These are phyloP conservation scores for Saccharomycopsis javanensis DNA, from an alignment of 805 yeast genomes.

Conservation along the genomic window DNA sequence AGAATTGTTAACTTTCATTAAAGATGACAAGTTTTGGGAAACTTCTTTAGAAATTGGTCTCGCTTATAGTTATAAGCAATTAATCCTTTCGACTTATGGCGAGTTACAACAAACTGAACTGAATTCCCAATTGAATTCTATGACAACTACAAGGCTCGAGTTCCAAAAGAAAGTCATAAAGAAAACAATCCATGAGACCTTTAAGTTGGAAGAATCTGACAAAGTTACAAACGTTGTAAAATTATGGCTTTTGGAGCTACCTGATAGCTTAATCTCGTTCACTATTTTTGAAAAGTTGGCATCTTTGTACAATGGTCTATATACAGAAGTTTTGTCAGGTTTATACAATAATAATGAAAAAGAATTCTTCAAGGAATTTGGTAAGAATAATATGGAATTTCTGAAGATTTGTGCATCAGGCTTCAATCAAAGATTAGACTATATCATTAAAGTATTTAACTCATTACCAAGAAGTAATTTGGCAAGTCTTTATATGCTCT, in stretches of 20 bases:
- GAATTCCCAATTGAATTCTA: conserved; percentile 10
- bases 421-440: conserved; percentile 7
- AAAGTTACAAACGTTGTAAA: conserved; percentile 36
- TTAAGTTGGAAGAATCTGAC: neutral
- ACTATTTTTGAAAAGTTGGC: conserved; percentile 23
- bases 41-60: conserved; percentile 15
- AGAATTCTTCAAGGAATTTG: neutral
- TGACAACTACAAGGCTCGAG: neutral
- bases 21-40: conserved; percentile 15
- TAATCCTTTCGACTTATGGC: conserved; percentile 9
- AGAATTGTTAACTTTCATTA: conserved; percentile 5
- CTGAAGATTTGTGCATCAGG: neutral
- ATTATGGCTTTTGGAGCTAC: conserved; percentile 48
- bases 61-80: conserved; percentile 14
- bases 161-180: conserved; percentile 6
- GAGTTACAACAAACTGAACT: conserved; percentile 6
- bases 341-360: neutral
- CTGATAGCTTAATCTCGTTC: conserved; percentile 44
- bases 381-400: neutral
- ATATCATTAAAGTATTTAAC: conserved; percentile 19
- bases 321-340: neutral
- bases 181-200: conserved; percentile 1
- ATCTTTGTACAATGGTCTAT: conserved; percentile 9
- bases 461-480: conserved; percentile 27
- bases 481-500: conserved; percentile 21